These are phyloP conservation scores for Trichoderma virens DNA, from an alignment of 495 filamentous ascomycete species.

Conservation along the genomic window DNA sequence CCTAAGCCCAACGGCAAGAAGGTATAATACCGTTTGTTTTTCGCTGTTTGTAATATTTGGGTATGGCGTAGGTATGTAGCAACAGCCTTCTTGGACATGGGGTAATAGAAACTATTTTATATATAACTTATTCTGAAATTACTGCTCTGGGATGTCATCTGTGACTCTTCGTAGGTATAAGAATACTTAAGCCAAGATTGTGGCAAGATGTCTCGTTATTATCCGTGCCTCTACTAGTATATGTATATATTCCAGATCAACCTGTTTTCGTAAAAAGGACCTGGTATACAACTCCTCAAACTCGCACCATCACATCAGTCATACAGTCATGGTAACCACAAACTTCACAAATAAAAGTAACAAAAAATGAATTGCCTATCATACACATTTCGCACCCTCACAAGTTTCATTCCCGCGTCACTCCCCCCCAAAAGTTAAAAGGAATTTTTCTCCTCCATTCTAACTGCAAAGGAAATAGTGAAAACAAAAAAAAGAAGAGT, in stretches of 20 bases:
- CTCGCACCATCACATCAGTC: neutral
- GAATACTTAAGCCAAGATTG: no score
- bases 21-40: neutral
- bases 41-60: neutral
- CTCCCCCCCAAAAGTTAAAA: neutral
- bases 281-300: no score
- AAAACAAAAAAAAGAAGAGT: neutral
- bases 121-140: no score
- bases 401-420: neutral
- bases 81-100: neutral
- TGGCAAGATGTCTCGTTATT: no score
- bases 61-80: neutral
- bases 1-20: conserved; percentile 46
- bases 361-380: conserved; percentile 4
- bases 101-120: neutral
- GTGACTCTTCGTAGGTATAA: no score
- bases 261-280: no score
- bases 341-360: neutral
- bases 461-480: neutral
- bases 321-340: neutral
- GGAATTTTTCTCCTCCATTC: conserved; percentile 13
- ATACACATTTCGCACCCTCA: conserved; percentile 1
- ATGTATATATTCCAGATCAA: no score
- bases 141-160: no score
- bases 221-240: no score